phyloP scores from a whole-genome alignment of 1,284 basidiomycete species.

The Melanopsichium pennsylvanicum region DNA sequence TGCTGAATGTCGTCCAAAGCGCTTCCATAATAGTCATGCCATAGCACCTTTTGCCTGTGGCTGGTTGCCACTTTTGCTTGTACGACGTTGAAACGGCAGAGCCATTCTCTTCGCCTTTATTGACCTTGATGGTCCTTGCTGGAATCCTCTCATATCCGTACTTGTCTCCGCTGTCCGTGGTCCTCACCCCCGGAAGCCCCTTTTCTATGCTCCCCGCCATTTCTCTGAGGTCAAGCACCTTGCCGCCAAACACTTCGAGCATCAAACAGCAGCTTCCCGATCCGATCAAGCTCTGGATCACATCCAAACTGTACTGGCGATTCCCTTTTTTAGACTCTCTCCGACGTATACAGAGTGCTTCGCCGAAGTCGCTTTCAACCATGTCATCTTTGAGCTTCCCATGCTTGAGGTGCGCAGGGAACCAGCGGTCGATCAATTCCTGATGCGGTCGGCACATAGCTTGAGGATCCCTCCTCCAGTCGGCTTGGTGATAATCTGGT shows the following conservation, averaged over 20 bases:
- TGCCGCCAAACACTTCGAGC: slow-evolving; percentile 38
- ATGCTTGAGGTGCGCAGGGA: slow-evolving; percentile 30
- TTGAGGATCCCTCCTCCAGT: slow-evolving; percentile 16
- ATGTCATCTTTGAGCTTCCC: slow-evolving; percentile 17
- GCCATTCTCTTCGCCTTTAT: slow-evolving; percentile 6
- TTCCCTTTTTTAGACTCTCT: slow-evolving; percentile 22
- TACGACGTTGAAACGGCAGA: not conserved
- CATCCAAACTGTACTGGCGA: slow-evolving; percentile 26
- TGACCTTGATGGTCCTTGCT: slow-evolving; percentile 16
- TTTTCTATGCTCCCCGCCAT: slow-evolving; percentile 28
- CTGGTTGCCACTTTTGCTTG: slow-evolving; percentile 39
- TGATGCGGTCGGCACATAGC: slow-evolving; percentile 39
- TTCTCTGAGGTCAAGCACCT: slow-evolving; percentile 30
- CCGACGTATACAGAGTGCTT: slow-evolving; percentile 23
- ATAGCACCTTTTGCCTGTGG: slow-evolving; percentile 22
- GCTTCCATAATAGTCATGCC: slow-evolving; percentile 43
- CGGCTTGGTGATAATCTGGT: slow-evolving; percentile 29
- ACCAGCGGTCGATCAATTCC: slow-evolving; percentile 42
- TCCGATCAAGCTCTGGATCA: slow-evolving; percentile 31
- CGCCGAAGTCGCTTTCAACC: slow-evolving; percentile 29
- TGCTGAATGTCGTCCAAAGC: slow-evolving; percentile 37
- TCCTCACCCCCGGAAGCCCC: slow-evolving; percentile 20
- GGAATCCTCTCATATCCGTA: slow-evolving; percentile 42
- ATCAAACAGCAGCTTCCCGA: slow-evolving; percentile 42
- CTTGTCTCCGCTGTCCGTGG: slow-evolving; percentile 8